Percentiles rank a stretch among this genome's conserved stretches.
Evolutionary conservation across 768 basidiomycete genomes (phyloP).

Genomic region (Termitomyces sp.): DNA sequence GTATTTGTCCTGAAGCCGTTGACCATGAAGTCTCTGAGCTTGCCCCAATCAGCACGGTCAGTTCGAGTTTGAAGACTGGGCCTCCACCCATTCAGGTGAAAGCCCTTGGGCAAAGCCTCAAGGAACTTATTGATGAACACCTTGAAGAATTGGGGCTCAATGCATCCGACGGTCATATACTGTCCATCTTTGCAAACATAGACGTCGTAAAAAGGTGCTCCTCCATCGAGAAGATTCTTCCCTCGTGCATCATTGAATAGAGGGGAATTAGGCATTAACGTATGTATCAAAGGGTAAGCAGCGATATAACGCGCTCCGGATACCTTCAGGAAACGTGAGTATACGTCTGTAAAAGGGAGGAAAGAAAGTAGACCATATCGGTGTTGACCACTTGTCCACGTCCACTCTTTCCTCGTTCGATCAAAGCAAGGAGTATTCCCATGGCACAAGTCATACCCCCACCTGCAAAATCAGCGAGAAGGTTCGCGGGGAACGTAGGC

Average conservation of each 20-base stretch:
- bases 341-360: not conserved
- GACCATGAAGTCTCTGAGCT: conserved; percentile 49
- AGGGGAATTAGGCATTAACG: conserved; percentile 25
- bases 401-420: conserved; percentile 61
- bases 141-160: conserved; percentile 69
- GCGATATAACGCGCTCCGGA: conserved; percentile 77
- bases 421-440: conserved; percentile 70
- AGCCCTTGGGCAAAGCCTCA: conserved; percentile 39
- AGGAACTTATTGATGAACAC: conserved; percentile 54
- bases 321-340: conserved; percentile 39
- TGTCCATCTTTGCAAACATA: conserved; percentile 69
- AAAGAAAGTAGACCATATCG: conserved; percentile 56
- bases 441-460: conserved; percentile 69
- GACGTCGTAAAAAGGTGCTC: conserved; percentile 71
- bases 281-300: conserved; percentile 59
- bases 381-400: conserved; percentile 69
- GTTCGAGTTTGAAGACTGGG: conserved; percentile 43
- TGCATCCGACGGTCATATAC: conserved; percentile 74
- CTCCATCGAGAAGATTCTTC: conserved; percentile 64
- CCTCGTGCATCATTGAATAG: conserved; percentile 44
- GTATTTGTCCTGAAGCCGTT: conserved; percentile 56
- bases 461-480: conserved; percentile 80
- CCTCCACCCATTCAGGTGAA: conserved; percentile 47
- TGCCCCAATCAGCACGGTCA: conserved; percentile 50
- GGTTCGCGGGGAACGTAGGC: conserved; percentile 68